Evolutionary conservation across 257 asterid species (phyloP), one percentile per base, ranked within the genome.

Genomic region (Ophiorrhiza pumila): DNA sequence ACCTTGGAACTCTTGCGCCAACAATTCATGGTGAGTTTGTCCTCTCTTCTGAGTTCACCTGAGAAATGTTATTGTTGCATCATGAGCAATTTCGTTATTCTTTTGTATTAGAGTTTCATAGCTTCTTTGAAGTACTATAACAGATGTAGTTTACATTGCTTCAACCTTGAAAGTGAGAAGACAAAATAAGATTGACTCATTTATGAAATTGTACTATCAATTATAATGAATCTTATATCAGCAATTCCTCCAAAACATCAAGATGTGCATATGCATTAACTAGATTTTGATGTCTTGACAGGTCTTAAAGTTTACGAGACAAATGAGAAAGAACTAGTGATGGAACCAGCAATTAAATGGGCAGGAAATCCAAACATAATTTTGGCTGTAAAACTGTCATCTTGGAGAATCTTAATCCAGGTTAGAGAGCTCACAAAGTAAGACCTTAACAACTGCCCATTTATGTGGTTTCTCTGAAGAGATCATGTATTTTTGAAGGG

Each of bases 341-440:
- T 92, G 84, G 96, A 92, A 85, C 95, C 98, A 37, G 90, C 84
- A 66, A 76, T 92, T 60, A 79, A 82, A 74, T 92, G 97, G 98
- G 97, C 94, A 12, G 97, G 97, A n/a, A 90, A 92, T 82, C 89
- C 97, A 5, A 86, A 86, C 64, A 88, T 92, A 52, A 52, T 81
- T 20, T 84, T 88, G 39, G 78, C 77, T 4, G 80, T 85, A 55
- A 84, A 85, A 35, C 71, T 88, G 78, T 79, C 88, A 29, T 88
- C 93, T 37, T 5, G 81, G 25, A 71, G 73, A 71, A 83, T 92
- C 71, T 66, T 80, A 35, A 32, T 90, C 37, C 96, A 92, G 96
- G 98, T 91, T 43, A 78, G 88, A 29, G 20, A 64, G 58, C 79
- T 63, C 73, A 17, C 12, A 23, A 59, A 68, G 69, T 68, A 25